A percentile compares a stretch with the other conserved stretches of the same genome.
phyloP scores from a whole-genome alignment of 2,329 filamentous ascomycete species.

The Phaeosphaeria sp. region DNA sequence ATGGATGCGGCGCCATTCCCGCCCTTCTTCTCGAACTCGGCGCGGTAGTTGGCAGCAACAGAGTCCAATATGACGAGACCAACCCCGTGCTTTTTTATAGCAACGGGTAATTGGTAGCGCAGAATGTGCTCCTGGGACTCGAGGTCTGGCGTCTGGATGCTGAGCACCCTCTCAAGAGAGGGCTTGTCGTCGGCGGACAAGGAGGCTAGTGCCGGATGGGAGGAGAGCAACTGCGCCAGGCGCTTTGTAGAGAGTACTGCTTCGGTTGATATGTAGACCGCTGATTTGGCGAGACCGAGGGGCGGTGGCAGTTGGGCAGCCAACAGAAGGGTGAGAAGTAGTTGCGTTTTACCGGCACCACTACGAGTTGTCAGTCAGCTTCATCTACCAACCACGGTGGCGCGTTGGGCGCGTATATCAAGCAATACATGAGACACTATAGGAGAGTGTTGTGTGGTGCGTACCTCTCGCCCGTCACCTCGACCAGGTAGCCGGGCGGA shows the following conservation, averaged over 20 bases:
- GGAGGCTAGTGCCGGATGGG: conserved; percentile 66
- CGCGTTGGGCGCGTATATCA: conserved; percentile 4
- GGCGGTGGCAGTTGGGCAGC: conserved; percentile 81
- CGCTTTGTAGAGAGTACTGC: conserved; percentile 81
- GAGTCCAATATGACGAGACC: conserved; percentile 89
- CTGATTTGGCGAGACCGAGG: conserved; percentile 72
- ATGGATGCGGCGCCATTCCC: conserved; percentile 57
- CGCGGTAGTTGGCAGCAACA: conserved; percentile 93
- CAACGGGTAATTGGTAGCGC: conserved; percentile 87
- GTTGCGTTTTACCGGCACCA: conserved; percentile 93
- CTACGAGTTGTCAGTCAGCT: conserved; percentile 50
- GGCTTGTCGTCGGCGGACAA: conserved; percentile 56
- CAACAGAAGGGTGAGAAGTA: conserved; percentile 84
- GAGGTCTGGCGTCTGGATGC: conserved; percentile 84
- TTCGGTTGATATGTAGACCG: conserved; percentile 94
- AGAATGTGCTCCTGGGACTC: conserved; percentile 96
- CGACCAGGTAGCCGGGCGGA: conserved; percentile 80
- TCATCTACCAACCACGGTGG: background rate
- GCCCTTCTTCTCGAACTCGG: conserved; percentile 74
- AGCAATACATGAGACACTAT: conserved; percentile 10
- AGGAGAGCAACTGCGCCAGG: conserved; percentile 76
- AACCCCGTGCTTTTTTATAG: conserved; percentile 75
- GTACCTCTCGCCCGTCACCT: conserved; percentile 87
- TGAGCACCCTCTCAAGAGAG: conserved; percentile 77
- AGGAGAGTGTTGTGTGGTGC: background rate